A percentile compares a stretch with the other conserved stretches of the same genome.
These are phyloP conservation scores for Neckera pumila DNA, from an alignment of 225 moss, liverwort and hornwort genomes.

Conservation along the genomic window DNA sequence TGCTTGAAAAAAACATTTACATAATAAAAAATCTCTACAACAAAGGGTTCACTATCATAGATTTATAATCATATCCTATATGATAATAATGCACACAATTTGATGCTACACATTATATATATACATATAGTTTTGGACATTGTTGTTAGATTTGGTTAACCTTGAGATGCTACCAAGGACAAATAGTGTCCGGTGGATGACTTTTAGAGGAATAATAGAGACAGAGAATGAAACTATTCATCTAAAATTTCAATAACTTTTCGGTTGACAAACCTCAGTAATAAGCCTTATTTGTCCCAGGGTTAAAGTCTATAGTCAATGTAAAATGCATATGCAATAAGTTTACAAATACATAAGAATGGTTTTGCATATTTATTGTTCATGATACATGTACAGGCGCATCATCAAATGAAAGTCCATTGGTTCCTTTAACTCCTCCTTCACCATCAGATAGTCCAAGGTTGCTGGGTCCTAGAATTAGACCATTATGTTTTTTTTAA, in stretches of 20 bases:
- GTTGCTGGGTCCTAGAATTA: not conserved
- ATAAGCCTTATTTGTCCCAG: accelerated
- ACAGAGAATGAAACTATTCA: no score
- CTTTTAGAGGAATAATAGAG: not conserved
- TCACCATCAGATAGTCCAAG: not conserved
- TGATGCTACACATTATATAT: no score
- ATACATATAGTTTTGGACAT: not conserved
- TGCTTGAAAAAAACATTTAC: not conserved
- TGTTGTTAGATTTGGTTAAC: not conserved
- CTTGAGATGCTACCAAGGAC: accelerated
- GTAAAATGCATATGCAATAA: not conserved
- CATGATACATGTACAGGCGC: not conserved
- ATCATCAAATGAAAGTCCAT: not conserved
- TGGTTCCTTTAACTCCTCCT: not conserved
- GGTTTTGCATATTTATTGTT: not conserved
- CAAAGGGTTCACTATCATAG: not conserved
- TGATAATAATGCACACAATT: not conserved
- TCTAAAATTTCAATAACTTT: not conserved
- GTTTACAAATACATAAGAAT: not conserved
- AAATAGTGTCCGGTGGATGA: not conserved
- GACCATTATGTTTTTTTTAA: not conserved
- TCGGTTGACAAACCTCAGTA: accelerated
- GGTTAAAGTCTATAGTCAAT: not conserved
- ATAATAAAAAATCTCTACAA: not conserved
- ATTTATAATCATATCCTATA: not conserved